A percentile compares a stretch with the other conserved stretches of the same genome.
Evolutionary conservation across 495 filamentous ascomycete species (phyloP).

Genomic region (Neurospora africana): DNA sequence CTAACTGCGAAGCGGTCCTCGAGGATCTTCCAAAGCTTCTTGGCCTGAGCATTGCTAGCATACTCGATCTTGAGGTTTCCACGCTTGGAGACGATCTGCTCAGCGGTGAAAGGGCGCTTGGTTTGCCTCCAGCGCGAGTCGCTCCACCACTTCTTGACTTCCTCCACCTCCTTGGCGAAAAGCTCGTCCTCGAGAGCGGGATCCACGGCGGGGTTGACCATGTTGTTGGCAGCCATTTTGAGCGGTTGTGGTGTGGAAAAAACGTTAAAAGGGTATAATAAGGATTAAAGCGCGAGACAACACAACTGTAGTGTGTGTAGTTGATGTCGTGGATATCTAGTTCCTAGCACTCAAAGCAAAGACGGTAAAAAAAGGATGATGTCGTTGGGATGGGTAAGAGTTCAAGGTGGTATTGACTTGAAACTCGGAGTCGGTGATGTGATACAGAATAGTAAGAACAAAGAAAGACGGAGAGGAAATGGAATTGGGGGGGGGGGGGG

Average conservation of each 20-base stretch:
- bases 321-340: background rate
- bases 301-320: background rate
- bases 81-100: conserved; percentile 92
- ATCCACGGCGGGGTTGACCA: conserved; percentile 40
- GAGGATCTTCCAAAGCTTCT: conserved; percentile 90
- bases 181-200: conserved; percentile 67
- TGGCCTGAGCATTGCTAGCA: conserved; percentile 73
- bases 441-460: background rate
- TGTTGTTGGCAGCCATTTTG: conserved; percentile 46
- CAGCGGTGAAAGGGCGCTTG: conserved; percentile 84
- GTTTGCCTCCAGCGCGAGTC: conserved; percentile 88
- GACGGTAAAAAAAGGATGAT: background rate
- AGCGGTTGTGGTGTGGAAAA: conserved; percentile 5
- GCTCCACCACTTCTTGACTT: conserved; percentile 89
- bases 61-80: conserved; percentile 88
- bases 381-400: background rate
- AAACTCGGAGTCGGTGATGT: background rate
- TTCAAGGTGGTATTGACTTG: background rate
- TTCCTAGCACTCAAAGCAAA: background rate
- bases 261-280: background rate
- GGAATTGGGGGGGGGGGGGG: background rate
- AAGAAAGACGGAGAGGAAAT: background rate
- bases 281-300: background rate
- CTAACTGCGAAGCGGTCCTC: conserved; percentile 58
- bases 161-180: conserved; percentile 70